Percentiles rank a stretch among this genome's conserved stretches.
Conservation (phyloP, 2,329 filamentous ascomycete genomes). For the Hymenoscyphus albidus region DNA sequence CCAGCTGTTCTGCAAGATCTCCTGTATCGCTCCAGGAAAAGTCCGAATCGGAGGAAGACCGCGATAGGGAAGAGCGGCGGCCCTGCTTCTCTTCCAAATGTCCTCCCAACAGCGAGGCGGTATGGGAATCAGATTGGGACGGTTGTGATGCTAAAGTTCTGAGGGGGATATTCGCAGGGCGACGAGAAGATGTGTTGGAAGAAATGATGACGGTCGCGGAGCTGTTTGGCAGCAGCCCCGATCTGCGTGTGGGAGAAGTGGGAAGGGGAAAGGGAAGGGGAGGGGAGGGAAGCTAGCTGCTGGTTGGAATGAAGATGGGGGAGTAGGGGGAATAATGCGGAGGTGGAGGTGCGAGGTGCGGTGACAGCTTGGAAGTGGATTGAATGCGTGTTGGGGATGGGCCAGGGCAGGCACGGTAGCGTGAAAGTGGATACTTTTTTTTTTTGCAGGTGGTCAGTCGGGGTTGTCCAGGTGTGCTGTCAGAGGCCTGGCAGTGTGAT, state of each 20-base stretch:
- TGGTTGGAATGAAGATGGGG: not conserved
- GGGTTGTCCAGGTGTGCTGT: not conserved
- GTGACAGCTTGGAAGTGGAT: not conserved
- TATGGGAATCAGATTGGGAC: conserved; percentile 34
- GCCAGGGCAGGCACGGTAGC: not conserved
- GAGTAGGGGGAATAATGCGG: not conserved
- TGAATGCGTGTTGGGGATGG: not conserved
- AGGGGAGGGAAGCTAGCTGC: not conserved
- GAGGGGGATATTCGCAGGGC: conserved; percentile 82
- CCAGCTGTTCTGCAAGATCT: conserved; percentile 88
- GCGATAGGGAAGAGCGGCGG: conserved; percentile 42
- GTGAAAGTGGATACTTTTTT: not conserved
- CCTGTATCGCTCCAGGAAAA: conserved; percentile 93
- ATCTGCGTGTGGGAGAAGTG: conserved; percentile 29
- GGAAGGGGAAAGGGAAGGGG: not conserved
- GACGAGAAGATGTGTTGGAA: conserved; percentile 61
- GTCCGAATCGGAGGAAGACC: conserved; percentile 59
- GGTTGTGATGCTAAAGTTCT: conserved; percentile 59
- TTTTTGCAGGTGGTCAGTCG: not conserved
- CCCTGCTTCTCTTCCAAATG: conserved; percentile 41
- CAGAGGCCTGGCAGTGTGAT: conserved; percentile 1
- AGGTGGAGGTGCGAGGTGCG: not conserved
- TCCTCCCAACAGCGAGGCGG: conserved; percentile 45
- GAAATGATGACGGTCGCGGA: conserved; percentile 81
- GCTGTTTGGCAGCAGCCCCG: conserved; percentile 73